These are phyloP conservation scores for Multifurca ochricompacta DNA, from an alignment of 768 basidiomycete species.

Conservation along the genomic window DNA sequence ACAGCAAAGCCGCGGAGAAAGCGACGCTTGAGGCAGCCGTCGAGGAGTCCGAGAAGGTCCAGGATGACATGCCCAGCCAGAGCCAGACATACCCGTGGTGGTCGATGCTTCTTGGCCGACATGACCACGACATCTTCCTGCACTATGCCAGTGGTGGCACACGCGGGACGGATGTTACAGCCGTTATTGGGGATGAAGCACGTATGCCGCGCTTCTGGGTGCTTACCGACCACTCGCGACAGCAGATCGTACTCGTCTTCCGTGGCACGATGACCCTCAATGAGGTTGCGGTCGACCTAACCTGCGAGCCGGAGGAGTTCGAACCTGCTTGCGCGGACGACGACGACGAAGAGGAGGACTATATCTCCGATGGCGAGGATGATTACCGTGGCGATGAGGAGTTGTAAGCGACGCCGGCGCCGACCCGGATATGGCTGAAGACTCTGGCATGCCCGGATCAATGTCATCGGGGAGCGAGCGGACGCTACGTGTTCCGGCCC, in stretches of 20 bases:
- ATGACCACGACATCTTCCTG: slow-evolving; percentile 79
- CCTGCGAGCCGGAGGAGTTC: slow-evolving; percentile 68
- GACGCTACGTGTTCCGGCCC: background rate
- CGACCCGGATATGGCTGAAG: background rate
- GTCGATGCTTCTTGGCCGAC: slow-evolving; percentile 71
- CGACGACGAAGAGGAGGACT: slow-evolving; percentile 19
- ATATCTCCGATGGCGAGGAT: slow-evolving; percentile 2
- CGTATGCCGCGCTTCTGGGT: slow-evolving; percentile 84
- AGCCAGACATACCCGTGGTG: slow-evolving; percentile 60
- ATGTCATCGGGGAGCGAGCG: background rate
- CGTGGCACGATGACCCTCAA: slow-evolving; percentile 76
- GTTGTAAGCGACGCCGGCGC: background rate
- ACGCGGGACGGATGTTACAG: slow-evolving; percentile 23
- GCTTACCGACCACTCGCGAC: slow-evolving; percentile 68
- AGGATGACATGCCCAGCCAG: background rate
- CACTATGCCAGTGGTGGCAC: slow-evolving; percentile 36
- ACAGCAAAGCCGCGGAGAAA: slow-evolving; percentile 41
- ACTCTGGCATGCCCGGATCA: background rate
- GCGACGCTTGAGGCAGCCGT: slow-evolving; percentile 56
- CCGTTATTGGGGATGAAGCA: slow-evolving; percentile 57
- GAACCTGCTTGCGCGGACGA: slow-evolving; percentile 28
- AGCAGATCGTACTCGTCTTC: slow-evolving; percentile 64
- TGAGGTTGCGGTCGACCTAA: slow-evolving; percentile 79
- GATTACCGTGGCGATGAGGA: slow-evolving; percentile 24
- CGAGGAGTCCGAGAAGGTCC: slow-evolving; percentile 53